These are phyloP conservation scores for Cystobasidium onofrii DNA, from an alignment of 768 basidiomycete species.

Conservation along the genomic window DNA sequence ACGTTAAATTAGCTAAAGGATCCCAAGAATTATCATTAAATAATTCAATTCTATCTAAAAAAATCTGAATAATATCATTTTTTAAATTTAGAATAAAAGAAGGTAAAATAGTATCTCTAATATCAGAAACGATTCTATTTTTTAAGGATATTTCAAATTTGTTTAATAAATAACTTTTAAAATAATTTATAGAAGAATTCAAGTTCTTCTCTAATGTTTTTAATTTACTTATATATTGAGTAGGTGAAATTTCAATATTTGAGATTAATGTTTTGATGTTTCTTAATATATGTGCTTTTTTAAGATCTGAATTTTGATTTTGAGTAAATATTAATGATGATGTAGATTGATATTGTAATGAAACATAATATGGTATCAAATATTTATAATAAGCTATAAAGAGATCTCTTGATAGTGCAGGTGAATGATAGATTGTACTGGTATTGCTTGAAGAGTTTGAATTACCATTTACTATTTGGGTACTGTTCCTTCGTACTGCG, in stretches of 20 bases:
- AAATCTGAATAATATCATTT: conserved; percentile 90
- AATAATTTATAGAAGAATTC: conserved; percentile 72
- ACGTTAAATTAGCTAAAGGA: conserved; percentile 61
- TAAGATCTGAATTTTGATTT: conserved; percentile 51
- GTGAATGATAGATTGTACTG: conserved; percentile 1
- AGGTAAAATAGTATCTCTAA: conserved; percentile 71
- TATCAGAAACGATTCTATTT: conserved; percentile 60
- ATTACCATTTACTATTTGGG: not conserved
- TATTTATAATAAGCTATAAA: conserved; percentile 45
- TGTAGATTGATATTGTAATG: conserved; percentile 54
- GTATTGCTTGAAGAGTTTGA: not conserved
- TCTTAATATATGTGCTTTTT: conserved; percentile 55
- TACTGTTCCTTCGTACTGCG: conserved; percentile 9
- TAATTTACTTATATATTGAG: conserved; percentile 59
- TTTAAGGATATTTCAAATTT: conserved; percentile 83
- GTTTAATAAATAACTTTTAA: conserved; percentile 74
- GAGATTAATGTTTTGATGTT: conserved; percentile 64
- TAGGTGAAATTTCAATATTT: conserved; percentile 56
- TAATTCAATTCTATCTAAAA: conserved; percentile 89
- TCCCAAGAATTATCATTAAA: conserved; percentile 83
- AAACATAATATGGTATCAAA: conserved; percentile 45
- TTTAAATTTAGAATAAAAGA: conserved; percentile 70
- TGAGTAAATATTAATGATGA: conserved; percentile 62
- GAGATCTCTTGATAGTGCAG: conserved; percentile 7
- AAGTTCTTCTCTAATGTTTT: conserved; percentile 52